Evolutionary conservation across 139 green algal genomes (phyloP).

Genomic region (Chlamydomonas eustigma): DNA sequence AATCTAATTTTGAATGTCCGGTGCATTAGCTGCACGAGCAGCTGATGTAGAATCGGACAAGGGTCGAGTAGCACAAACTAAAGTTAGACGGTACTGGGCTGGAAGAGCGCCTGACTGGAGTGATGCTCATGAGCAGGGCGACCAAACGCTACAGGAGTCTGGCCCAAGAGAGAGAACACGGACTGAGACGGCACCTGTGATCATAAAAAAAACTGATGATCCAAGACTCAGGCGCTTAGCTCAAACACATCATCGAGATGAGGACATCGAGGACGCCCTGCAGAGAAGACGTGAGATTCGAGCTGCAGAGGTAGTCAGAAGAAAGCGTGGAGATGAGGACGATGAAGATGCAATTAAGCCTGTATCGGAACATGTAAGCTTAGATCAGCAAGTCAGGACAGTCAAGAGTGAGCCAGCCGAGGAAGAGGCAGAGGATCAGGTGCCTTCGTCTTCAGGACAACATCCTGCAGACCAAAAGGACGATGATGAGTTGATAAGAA

Average conservation of each 20-base stretch:
- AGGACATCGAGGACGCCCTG: conserved; percentile 38
- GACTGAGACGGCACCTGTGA: conserved; percentile 56
- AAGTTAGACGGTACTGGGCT: conserved; percentile 82
- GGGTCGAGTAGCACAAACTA: conserved; percentile 65
- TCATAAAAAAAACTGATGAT: conserved; percentile 61
- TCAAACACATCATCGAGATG: conserved; percentile 8
- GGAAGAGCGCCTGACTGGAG: conserved; percentile 80
- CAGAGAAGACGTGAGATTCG: conserved; percentile 31
- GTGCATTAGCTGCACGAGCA: neutral
- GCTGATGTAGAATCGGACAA: conserved; percentile 22
- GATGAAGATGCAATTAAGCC: conserved; percentile 28
- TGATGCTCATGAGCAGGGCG: conserved; percentile 28
- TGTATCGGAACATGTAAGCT: too few species aligned
- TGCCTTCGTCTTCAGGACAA: neutral
- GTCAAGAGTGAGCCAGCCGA: too few species aligned
- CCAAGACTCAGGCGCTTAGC: conserved; percentile 53
- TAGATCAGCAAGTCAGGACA: too few species aligned
- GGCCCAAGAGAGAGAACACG: conserved; percentile 32
- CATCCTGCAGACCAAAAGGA: conserved; percentile 29
- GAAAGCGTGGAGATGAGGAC: conserved; percentile 13
- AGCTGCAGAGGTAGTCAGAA: conserved; percentile 37
- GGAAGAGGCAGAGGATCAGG: conserved; percentile 15
- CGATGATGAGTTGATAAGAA: conserved; percentile 42
- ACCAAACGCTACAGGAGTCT: neutral
- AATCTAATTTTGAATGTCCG: conserved; percentile 11